Percentiles rank a stretch among this genome's conserved stretches.
Evolutionary conservation across 176 grass and related monocot species (phyloP).

Genomic region (Zea mays): Zm-B73-REFERENCE-NAM-5.0 NC_050105.1:68003501-68004000

Average conservation of each 20-base stretch:
- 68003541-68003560: constrained; percentile 1
- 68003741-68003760: background rate
- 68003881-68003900: background rate
- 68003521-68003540: constrained; percentile 11
- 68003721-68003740: background rate
- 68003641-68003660: background rate
- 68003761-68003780: background rate
- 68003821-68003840: background rate
- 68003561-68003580: background rate
- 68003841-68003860: background rate
- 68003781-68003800: background rate
- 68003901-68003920: constrained; percentile 10
- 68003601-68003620: background rate
- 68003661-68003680: constrained; percentile 8
- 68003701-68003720: constrained; percentile 9
- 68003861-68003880: background rate
- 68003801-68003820: constrained; percentile 3
- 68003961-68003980: background rate
- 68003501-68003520: background rate
- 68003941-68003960: background rate
- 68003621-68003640: background rate
- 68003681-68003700: background rate
- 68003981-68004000: background rate
- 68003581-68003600: background rate
- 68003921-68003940: background rate